Base-by-base conservation (phyloP, 306 rosid species). In the Glycyrrhiza uralensis region DNA sequence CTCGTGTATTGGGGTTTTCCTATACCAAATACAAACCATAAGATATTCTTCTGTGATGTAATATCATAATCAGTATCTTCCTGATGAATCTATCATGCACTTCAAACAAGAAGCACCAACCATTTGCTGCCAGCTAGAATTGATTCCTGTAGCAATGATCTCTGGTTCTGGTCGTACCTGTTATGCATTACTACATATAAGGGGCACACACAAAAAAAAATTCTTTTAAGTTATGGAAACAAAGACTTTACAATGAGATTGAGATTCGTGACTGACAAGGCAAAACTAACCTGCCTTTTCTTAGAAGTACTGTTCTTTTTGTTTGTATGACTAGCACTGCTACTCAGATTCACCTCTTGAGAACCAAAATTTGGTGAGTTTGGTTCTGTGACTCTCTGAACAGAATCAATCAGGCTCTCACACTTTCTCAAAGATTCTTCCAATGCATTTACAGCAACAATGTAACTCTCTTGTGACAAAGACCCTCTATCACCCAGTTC, bases 41-140 rank as follows among this genome's bases (percentile, higher is more conserved):
- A 54, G 36, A 65, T n/a, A 65, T 20, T 54, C 36, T 41, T 66
- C 20, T 14, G 20, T 8, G 32, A 29, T 54, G 18, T 29, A 55
- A 52, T 75, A 39, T 75, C 79, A 74, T 44, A 75, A 12, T 63
- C 56, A 66, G 50, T 62, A 44, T 62, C 57, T 38, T 75, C 57
- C n/a, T 10, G 45, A 66, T 28, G 51, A 19, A n/a, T 65, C 28
- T 28, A 42, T 22, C 5, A 44, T 29, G 30, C 18, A 66, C n/a
- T n/a, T 56, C 17, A 42, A 66, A 44, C 50, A 6, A 32, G 12
- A 66, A 54, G 76, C 90, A 73, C 80, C 61, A 75, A 90, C 96
- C 96, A 85, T 82, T 70, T 88, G 90, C 70, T 86, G 92, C 86
- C 83, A 86, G 86, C 86, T 75, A 28, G 81, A 84, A 73, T 85